These are phyloP conservation scores for Forsythia suspensa DNA, from an alignment of 257 asterid species.

Conservation along the genomic window DNA sequence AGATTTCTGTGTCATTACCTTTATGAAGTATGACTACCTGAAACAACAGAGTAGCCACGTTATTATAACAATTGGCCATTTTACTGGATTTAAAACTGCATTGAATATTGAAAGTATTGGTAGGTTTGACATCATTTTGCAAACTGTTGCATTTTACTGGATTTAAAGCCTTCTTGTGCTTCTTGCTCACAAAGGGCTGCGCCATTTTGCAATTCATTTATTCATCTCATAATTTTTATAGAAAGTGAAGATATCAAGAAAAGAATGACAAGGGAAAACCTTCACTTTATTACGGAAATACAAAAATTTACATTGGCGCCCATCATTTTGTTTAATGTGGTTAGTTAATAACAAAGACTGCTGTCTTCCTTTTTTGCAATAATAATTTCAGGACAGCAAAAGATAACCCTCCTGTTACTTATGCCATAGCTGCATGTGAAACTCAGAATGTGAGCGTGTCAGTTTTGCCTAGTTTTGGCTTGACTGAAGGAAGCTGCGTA, in stretches of 20 bases:
- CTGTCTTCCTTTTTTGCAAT: background rate
- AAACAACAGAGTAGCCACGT: background rate
- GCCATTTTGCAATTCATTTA: background rate
- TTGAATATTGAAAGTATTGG: background rate
- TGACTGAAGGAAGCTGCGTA: constrained; percentile 74
- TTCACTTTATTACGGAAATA: background rate
- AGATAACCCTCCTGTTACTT: constrained; percentile 89
- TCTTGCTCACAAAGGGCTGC: background rate
- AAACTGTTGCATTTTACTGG: background rate
- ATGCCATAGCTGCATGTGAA: constrained; percentile 93
- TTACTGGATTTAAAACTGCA: background rate
- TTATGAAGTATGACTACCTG: background rate
- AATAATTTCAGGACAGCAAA: constrained; percentile 79
- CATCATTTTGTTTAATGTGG: background rate
- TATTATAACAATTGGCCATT: background rate
- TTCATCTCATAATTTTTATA: background rate
- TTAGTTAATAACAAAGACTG: background rate
- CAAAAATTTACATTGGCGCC: background rate
- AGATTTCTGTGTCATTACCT: background rate
- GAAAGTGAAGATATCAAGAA: background rate
- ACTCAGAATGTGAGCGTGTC: constrained; percentile 93
- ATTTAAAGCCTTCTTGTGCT: background rate
- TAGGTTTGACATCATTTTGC: background rate
- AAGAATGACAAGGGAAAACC: background rate
- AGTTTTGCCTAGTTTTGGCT: constrained; percentile 91